Evolutionary conservation across 371 early-diverging fungal species (phyloP), one percentile per base, ranked within the genome.

Genomic region (Lichtheimia corymbifera): DNA sequence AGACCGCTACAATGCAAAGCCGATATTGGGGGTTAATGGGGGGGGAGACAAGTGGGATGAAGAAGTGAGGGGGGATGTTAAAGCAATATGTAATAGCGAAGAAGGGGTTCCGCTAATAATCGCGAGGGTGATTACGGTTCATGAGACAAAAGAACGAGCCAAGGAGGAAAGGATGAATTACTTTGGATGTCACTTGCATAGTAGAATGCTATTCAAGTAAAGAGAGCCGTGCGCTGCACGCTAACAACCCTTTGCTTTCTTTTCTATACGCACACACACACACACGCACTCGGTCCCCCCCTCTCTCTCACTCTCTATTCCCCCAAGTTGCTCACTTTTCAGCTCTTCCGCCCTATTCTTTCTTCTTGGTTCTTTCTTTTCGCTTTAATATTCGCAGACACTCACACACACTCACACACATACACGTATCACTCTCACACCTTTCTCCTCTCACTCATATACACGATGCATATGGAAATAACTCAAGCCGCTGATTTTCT

Each of bases 381-480:
- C 50, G 20, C 18, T 35, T 27, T 40, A 35, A 11, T 35, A 4
- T 35, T 35, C 28, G 4, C 28, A 35, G 0, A 9, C 11, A 35
- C 35, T 9, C 28, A 28, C 28, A 35, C 2, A 9, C 11, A 35
- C 35, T 9, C 35, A 35, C 11, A 35, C 22, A 22, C 6, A 12
- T 54, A 22, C 42, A 20, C 41, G 40, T 50, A n/a, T 27, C 35
- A 25, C 55, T 61, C 40, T 53, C 50, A 41, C 40, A 59, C 15
- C 57, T 24, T 55, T 14, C 27, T 27, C 28, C 24, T 43, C 20
- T 64, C 44, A 35, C 24, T 20, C 11, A 15, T 17, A 22, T 14
- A 42, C 54, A 45, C 45, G 47, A 88, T 88, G 88, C 80, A 85
- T 59, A 78, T 83, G 60, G 88, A 88, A 76, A 83, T 88, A 28